Evolutionary conservation across 345 rosid genomes (phyloP).

Genomic region (Bruguiera sexangula): DNA sequence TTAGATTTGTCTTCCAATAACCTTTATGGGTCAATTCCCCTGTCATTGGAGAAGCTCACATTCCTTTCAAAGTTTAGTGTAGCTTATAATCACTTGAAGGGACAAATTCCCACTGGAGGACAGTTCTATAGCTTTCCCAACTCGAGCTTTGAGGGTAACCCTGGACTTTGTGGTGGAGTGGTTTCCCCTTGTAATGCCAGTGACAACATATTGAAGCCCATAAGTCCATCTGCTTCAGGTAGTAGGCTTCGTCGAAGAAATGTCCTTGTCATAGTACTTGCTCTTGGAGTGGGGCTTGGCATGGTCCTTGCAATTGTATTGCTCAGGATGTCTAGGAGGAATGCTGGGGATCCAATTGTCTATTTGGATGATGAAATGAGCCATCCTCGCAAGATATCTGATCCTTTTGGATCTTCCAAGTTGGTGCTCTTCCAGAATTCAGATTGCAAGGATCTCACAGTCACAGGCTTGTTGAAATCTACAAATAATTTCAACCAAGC

Average conservation of each 20-base stretch:
- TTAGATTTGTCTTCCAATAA: slow-evolving; percentile 74
- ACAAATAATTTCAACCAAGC: slow-evolving; percentile 88
- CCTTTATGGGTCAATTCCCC: slow-evolving; percentile 66
- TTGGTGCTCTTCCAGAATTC: slow-evolving; percentile 76
- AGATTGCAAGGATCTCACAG: slow-evolving; percentile 65
- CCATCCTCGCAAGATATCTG: slow-evolving; percentile 44
- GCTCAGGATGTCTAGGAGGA: slow-evolving; percentile 56
- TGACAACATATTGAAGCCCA: slow-evolving; percentile 39
- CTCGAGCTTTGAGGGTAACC: slow-evolving; percentile 91
- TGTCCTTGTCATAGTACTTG: slow-evolving; percentile 56
- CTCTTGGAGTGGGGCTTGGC: slow-evolving; percentile 57
- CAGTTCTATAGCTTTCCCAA: slow-evolving; percentile 82
- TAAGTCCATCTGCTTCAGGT: slow-evolving; percentile 31
- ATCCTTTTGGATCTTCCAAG: slow-evolving; percentile 56
- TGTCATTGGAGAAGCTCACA: slow-evolving; percentile 62
- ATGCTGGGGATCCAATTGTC: slow-evolving; percentile 37
- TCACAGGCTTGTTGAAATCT: slow-evolving; percentile 68
- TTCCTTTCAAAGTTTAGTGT: slow-evolving; percentile 83
- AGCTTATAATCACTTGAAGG: slow-evolving; percentile 70
- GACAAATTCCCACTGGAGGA: slow-evolving; percentile 69
- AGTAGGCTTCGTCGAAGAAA: slow-evolving; percentile 50
- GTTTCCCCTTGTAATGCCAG: slow-evolving; percentile 54
- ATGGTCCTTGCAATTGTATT: slow-evolving; percentile 52
- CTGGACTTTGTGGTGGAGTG: slow-evolving; percentile 65
- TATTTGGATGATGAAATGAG: slow-evolving; percentile 53